Evolutionary conservation across 2,329 filamentous ascomycete species (phyloP).

Genomic region (Phaeophleospora eucalypticola): DNA sequence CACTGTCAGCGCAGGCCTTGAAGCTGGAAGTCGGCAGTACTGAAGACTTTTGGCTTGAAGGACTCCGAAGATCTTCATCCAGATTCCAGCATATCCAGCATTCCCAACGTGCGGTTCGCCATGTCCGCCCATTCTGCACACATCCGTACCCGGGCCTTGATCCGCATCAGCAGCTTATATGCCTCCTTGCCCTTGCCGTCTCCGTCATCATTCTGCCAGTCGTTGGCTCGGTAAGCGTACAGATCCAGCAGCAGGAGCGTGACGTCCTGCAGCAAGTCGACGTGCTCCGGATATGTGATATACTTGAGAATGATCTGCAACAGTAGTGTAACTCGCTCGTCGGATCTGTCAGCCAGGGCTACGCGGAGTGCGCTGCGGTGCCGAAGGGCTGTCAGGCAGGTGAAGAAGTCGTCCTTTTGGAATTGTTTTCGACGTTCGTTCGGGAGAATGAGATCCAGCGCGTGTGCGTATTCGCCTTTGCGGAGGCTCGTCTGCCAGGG

Average conservation of each 20-base stretch:
- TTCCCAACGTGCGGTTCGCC: conserved; percentile 76
- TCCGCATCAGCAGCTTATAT: conserved; percentile 60
- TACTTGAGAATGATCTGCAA: conserved; percentile 77
- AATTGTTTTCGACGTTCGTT: conserved; percentile 17
- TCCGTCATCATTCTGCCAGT: conserved; percentile 29
- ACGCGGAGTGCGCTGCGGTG: conserved; percentile 81
- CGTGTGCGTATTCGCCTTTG: conserved; percentile 69
- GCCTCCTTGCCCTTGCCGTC: conserved; percentile 27
- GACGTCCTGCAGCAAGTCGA: conserved; percentile 76
- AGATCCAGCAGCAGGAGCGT: conserved; percentile 79
- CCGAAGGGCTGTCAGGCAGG: conserved; percentile 75
- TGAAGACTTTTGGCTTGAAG: too few species aligned
- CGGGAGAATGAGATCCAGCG: conserved; percentile 72
- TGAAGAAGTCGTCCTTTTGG: conserved; percentile 53
- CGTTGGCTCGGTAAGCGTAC: conserved; percentile 73
- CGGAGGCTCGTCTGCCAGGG: conserved; percentile 82
- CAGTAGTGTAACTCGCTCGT: conserved; percentile 74
- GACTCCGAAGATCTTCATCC: too few species aligned
- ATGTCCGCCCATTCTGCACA: conserved; percentile 81
- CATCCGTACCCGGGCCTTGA: conserved; percentile 65
- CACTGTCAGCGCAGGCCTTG: too few species aligned
- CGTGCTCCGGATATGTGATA: conserved; percentile 77
- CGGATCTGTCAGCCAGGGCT: conserved; percentile 76
- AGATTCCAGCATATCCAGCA: conserved; percentile 74
- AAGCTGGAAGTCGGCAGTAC: too few species aligned